These are phyloP conservation scores for Neobulgaria alba DNA, from an alignment of 2,329 filamentous ascomycete species.

Conservation along the genomic window DNA sequence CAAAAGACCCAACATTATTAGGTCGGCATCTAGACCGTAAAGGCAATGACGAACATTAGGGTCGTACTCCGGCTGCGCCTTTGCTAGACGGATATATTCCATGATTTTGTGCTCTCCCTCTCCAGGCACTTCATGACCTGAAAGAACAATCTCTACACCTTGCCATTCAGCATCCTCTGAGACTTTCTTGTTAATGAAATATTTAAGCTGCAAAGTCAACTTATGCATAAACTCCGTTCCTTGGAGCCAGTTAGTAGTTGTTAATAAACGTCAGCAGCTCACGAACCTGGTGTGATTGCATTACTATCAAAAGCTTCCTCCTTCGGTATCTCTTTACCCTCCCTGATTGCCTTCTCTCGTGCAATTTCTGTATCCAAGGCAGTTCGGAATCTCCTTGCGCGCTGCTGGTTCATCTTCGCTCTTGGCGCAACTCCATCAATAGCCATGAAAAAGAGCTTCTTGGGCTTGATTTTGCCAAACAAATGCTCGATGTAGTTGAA, in stretches of 20 bases:
- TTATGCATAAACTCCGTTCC: slow-evolving; percentile 93
- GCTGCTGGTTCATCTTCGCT: slow-evolving; percentile 99
- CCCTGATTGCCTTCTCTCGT: slow-evolving; percentile 81
- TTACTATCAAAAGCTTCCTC: slow-evolving; percentile 98
- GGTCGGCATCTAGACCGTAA: slow-evolving; percentile 92
- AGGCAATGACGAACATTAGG: slow-evolving; percentile 92
- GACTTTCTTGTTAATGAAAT: slow-evolving; percentile 98
- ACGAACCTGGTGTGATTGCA: slow-evolving; percentile 80
- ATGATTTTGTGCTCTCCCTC: slow-evolving; percentile 99
- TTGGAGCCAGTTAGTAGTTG: slow-evolving; percentile 30
- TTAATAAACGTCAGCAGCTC: not conserved
- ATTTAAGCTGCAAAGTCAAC: slow-evolving; percentile 86
- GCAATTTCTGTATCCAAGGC: slow-evolving; percentile 84
- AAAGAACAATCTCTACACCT: slow-evolving; percentile 89
- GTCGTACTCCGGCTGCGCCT: slow-evolving; percentile 88
- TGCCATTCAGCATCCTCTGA: slow-evolving; percentile 98
- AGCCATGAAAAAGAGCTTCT: slow-evolving; percentile 99
- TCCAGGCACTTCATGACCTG: slow-evolving; percentile 93
- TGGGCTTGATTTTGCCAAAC: slow-evolving; percentile 97
- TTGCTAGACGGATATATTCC: slow-evolving; percentile 98
- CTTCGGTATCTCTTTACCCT: slow-evolving; percentile 88
- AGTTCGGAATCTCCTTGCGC: slow-evolving; percentile 87
- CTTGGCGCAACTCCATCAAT: slow-evolving; percentile 95
- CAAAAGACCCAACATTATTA: slow-evolving; percentile 96
- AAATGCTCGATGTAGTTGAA: slow-evolving; percentile 99